Conservation (phyloP, 805 yeast species). For the Pichia deserticola region DNA sequence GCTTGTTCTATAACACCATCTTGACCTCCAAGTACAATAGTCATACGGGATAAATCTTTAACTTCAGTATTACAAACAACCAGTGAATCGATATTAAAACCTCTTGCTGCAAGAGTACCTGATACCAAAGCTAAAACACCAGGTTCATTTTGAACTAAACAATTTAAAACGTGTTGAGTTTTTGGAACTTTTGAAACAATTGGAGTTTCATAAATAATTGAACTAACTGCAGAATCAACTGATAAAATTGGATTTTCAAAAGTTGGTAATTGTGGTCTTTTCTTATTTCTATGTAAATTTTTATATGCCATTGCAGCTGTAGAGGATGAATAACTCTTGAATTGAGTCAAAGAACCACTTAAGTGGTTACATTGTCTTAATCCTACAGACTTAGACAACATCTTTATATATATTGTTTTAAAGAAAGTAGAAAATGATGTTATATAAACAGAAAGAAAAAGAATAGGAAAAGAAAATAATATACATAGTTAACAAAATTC, state of each 20-base stretch:
- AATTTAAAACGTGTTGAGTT: slow-evolving; percentile 86
- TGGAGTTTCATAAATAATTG: slow-evolving; percentile 91
- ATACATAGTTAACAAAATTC: neutral
- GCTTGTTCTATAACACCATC: slow-evolving; percentile 97
- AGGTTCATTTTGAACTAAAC: slow-evolving; percentile 97
- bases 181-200: slow-evolving; percentile 50
- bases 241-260: slow-evolving; percentile 92
- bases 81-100: slow-evolving; percentile 94
- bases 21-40: slow-evolving; percentile 88
- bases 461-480: no score
- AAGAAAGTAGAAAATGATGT: no score
- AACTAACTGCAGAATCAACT: slow-evolving; percentile 93
- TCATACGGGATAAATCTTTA: slow-evolving; percentile 91
- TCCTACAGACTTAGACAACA: slow-evolving; percentile 6
- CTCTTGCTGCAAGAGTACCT: slow-evolving; percentile 95
- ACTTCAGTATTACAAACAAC: slow-evolving; percentile 97
- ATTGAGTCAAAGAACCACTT: slow-evolving; percentile 5
- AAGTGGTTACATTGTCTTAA: slow-evolving; percentile 4
- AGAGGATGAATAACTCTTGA: slow-evolving; percentile 41
- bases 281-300: slow-evolving; percentile 77
- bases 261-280: slow-evolving; percentile 87
- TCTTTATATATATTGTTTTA: neutral
- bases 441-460: no score
- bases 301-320: slow-evolving; percentile 94
- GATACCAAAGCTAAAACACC: slow-evolving; percentile 93